These are phyloP conservation scores for Solanum hybrid DNA, from an alignment of 305 asterid genomes.

Conservation along the genomic window DNA sequence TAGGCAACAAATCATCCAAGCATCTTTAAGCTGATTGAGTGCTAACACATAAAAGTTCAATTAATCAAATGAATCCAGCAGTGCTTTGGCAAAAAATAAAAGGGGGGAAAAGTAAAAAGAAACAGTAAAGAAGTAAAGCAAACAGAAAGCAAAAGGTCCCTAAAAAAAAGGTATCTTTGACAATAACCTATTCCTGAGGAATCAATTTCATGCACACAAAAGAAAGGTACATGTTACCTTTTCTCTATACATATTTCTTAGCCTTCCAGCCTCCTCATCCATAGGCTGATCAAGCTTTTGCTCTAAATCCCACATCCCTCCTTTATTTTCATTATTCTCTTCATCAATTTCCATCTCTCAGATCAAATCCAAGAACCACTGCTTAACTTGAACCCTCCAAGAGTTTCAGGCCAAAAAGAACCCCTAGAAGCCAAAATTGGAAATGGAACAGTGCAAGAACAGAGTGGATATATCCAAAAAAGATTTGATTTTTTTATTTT, in stretches of 20 bases:
- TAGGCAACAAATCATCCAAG: not conserved
- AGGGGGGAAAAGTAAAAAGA: not conserved
- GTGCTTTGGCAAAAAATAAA: not conserved
- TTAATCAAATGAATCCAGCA: not conserved
- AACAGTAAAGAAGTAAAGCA: not conserved
- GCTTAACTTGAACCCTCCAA: not conserved
- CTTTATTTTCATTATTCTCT: constrained; percentile 47
- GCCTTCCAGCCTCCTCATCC: constrained; percentile 97
- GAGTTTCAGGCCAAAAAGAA: not conserved
- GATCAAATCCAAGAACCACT: constrained; percentile 1
- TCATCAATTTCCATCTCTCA: constrained; percentile 47
- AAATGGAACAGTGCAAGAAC: not conserved
- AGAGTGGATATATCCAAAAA: not conserved
- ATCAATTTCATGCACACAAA: not conserved
- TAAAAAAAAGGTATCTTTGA: not conserved
- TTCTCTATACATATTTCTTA: constrained; percentile 79
- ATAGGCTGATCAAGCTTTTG: constrained; percentile 97
- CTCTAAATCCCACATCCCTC: constrained; percentile 97
- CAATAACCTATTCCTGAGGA: not conserved
- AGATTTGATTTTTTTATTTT: not conserved
- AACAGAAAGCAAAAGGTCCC: not conserved
- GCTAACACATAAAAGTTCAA: not conserved
- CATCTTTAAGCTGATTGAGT: not conserved
- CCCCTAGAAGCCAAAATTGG: not conserved
- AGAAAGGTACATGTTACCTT: constrained; percentile 36